A percentile compares a stretch with the other conserved stretches of the same genome.
These are phyloP conservation scores for Isabelozyma pseudorhagii DNA, from an alignment of 805 yeast species.

Conservation along the genomic window DNA sequence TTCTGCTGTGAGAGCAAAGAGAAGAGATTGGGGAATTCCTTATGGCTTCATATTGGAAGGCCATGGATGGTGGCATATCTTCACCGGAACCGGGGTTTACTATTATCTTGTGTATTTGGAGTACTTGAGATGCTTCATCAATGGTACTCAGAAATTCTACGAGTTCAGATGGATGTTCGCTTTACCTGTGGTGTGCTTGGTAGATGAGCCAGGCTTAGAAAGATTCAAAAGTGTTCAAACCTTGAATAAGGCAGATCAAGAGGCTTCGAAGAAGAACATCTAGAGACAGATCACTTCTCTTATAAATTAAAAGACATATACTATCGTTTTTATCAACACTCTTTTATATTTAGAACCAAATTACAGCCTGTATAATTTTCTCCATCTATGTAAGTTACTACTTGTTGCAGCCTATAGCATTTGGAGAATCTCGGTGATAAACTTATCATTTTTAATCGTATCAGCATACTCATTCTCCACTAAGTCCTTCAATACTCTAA, in stretches of 20 bases:
- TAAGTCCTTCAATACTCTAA: constrained; percentile 34
- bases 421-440: constrained; percentile 44
- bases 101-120: constrained; percentile 78
- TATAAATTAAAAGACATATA: not conserved
- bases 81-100: constrained; percentile 86
- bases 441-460: constrained; percentile 30
- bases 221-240: constrained; percentile 12
- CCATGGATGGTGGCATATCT: constrained; percentile 97
- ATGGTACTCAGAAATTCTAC: constrained; percentile 54
- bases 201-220: constrained; percentile 23
- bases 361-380: too few relatives aligned
- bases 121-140: constrained; percentile 65
- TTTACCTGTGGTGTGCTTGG: constrained; percentile 47
- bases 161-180: constrained; percentile 57
- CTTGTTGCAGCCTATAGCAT: constrained; percentile 17
- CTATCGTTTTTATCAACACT: not conserved
- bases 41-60: constrained; percentile 84
- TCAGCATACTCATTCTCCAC: constrained; percentile 23
- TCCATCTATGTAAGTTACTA: too few relatives aligned
- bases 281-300: not conserved
- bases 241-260: constrained; percentile 11
- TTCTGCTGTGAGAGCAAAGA: constrained; percentile 47
- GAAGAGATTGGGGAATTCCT: constrained; percentile 76
- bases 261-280: constrained; percentile 8
- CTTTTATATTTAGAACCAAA: not conserved